A percentile compares a stretch with the other conserved stretches of the same genome.
Evolutionary conservation across 2,329 filamentous ascomycete species (phyloP).

Genomic region (Xylaria arbuscula): DNA sequence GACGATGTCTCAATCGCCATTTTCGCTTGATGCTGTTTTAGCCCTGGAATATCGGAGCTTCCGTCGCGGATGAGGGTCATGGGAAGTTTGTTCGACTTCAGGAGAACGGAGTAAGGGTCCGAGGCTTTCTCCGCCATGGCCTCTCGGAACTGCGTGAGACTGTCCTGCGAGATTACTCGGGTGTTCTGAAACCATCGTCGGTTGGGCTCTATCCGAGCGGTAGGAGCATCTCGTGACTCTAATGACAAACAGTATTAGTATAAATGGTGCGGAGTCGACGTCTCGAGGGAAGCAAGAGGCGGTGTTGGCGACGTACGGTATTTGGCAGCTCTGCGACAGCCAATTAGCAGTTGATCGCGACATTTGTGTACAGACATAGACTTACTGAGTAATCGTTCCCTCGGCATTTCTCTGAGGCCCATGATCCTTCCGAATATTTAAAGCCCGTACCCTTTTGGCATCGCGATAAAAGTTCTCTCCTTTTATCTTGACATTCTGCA

Average conservation of each 20-base stretch:
- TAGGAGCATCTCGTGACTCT: constrained; percentile 81
- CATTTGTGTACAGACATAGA: background rate
- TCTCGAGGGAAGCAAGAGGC: too few species aligned
- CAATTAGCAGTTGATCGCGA: constrained; percentile 10
- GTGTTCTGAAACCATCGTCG: constrained; percentile 99
- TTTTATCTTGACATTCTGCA: constrained; percentile 91
- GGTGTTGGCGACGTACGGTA: constrained; percentile 60
- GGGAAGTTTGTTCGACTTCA: constrained; percentile 96
- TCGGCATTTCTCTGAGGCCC: constrained; percentile 82
- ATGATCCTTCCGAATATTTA: constrained; percentile 93
- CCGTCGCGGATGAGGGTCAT: constrained; percentile 91
- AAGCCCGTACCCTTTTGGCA: constrained; percentile 87
- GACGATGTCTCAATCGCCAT: constrained; percentile 90
- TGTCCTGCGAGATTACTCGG: constrained; percentile 87
- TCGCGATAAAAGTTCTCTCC: constrained; percentile 92
- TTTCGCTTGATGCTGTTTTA: constrained; percentile 94
- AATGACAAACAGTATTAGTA: constrained; percentile 9
- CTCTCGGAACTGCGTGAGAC: constrained; percentile 85
- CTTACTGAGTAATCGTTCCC: constrained; percentile 80
- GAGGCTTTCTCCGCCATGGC: constrained; percentile 91
- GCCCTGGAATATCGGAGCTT: constrained; percentile 76
- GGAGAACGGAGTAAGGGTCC: constrained; percentile 92
- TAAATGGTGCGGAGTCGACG: background rate
- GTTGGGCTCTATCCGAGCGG: constrained; percentile 92
- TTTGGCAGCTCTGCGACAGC: constrained; percentile 66